Evolutionary conservation across 768 basidiomycete genomes (phyloP), one percentile per base, ranked within the genome.

Genomic region (Clitopilus passeckerianus): DNA sequence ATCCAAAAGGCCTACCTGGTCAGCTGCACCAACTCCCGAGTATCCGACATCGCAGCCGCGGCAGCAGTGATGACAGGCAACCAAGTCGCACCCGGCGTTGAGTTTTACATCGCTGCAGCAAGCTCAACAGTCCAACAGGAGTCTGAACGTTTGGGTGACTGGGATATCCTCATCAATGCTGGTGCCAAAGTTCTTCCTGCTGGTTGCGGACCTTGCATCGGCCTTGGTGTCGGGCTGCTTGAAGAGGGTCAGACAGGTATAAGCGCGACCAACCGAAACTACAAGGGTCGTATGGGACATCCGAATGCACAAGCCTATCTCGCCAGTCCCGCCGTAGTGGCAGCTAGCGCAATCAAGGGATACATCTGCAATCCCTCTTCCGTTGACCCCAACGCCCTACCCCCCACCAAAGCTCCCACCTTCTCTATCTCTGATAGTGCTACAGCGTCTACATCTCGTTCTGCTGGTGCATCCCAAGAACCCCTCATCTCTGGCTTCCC

Each of bases 1-100:
- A 97, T 99, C 69, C 84, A 99, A 66, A 99, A 99, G 73, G 97
- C 97, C 0, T 99, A 99, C 74, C 91, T 99, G 59, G 93, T 99
- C 60, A 94, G 91, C 65, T 99, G 97, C 72, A 98, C 97, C 59
- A 99, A 99, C 74, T 94, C 96, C 1, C 90, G 97, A 41, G 91
- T 90, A 2, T 97, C 95, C 0, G 97, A 99, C 64, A 88, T 99
- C 59, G 86, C 92, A 6, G 90, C 91, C 0, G 96, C 97, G 0
- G 97, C 97, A 0, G 83, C 83, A n/a, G 95, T 98, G 27, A 79
- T 99, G 68, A 81, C 84, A 58, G 92, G 91, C 14, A 83, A 85
- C 65, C 87, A 79, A 59, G 85, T 99, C 56, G 91, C 94, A 0
- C 82, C 86, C 0, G 91, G 91, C 15, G 95, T 99, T 43, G 92